Percentiles rank a stretch among this genome's conserved stretches.
Conservation (phyloP, 2,329 filamentous ascomycete genomes). For the Xylariaceae sp. region DNA sequence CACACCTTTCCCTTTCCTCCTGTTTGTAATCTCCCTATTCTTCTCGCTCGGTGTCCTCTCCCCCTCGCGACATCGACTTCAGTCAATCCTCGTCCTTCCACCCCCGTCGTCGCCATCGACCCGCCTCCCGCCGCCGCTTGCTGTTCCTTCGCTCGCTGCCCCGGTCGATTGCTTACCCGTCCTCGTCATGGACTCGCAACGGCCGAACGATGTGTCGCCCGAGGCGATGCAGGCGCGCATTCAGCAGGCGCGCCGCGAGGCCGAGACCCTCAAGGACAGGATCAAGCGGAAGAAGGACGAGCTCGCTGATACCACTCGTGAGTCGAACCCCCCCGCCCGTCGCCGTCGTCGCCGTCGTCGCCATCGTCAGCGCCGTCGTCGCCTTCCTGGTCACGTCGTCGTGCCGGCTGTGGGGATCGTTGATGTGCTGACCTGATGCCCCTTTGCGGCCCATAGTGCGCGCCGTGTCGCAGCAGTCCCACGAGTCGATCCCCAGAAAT, state of each 20-base stretch:
- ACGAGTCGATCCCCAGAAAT: constrained; percentile 86
- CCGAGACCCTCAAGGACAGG: constrained; percentile 92
- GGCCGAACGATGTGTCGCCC: constrained; percentile 56
- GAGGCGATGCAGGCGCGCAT: constrained; percentile 89
- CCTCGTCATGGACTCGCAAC: constrained; percentile 47
- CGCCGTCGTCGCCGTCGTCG: neutral
- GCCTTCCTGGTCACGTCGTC: too few relatives aligned
- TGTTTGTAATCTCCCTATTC: constrained; percentile 9
- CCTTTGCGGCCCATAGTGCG: constrained; percentile 58
- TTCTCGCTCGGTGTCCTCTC: constrained; percentile 6
- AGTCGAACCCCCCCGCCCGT: constrained; percentile 32
- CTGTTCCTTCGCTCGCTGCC: constrained; percentile 1
- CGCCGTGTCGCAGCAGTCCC: constrained; percentile 84
- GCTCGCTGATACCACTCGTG: constrained; percentile 94
- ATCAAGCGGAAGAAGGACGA: constrained; percentile 99
- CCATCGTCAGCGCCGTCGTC: constrained; percentile 1
- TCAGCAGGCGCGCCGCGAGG: constrained; percentile 88
- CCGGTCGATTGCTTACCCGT: neutral
- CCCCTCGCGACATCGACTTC: constrained; percentile 20
- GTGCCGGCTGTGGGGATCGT: too few relatives aligned
- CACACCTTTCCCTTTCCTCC: constrained; percentile 19
- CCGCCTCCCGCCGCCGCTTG: constrained; percentile 6
- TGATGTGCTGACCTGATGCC: constrained; percentile 7
- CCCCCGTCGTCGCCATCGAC: constrained; percentile 14
- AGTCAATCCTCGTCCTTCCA: constrained; percentile 4